A percentile compares a stretch with the other conserved stretches of the same genome.
Evolutionary conservation across 23 red algal genomes (phyloP).

Genomic region (Gracilaria gracilis): DNA sequence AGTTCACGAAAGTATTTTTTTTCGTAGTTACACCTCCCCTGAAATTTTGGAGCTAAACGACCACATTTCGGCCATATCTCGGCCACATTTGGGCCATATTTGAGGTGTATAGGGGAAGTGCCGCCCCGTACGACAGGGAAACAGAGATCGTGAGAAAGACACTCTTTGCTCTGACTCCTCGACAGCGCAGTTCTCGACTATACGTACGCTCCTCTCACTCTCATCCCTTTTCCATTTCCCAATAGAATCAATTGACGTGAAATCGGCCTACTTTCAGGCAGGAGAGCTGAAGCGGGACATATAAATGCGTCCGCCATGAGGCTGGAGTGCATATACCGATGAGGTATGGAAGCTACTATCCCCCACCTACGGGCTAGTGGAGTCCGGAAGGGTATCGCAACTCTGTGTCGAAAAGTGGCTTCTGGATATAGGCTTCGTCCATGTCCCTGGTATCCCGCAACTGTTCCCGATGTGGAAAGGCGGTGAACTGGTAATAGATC

Average conservation of each 20-base stretch:
- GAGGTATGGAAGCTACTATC: constrained; percentile 1
- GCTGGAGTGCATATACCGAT: not conserved
- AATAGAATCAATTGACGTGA: not conserved
- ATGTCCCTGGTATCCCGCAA: constrained; percentile 12
- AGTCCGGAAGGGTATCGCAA: constrained; percentile 47
- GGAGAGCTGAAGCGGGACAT: not conserved
- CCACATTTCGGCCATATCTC: no score
- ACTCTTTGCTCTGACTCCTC: not conserved
- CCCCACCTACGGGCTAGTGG: not conserved
- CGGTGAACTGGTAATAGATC: not conserved
- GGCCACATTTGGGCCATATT: no score
- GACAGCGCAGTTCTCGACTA: not conserved
- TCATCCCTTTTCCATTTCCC: not conserved
- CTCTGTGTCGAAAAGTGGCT: constrained; percentile 31
- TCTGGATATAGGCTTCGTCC: not conserved
- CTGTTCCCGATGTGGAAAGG: not conserved
- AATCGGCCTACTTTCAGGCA: not conserved
- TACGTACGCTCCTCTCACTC: not conserved
- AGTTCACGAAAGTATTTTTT: no score
- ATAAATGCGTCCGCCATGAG: not conserved
- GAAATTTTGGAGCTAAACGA: no score
- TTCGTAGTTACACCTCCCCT: no score
- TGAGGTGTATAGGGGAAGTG: no score
- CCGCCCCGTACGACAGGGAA: no score
- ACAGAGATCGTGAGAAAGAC: not conserved